These are phyloP conservation scores for Penicilliopsis zonata DNA, from an alignment of 495 filamentous ascomycete species.

Conservation along the genomic window DNA sequence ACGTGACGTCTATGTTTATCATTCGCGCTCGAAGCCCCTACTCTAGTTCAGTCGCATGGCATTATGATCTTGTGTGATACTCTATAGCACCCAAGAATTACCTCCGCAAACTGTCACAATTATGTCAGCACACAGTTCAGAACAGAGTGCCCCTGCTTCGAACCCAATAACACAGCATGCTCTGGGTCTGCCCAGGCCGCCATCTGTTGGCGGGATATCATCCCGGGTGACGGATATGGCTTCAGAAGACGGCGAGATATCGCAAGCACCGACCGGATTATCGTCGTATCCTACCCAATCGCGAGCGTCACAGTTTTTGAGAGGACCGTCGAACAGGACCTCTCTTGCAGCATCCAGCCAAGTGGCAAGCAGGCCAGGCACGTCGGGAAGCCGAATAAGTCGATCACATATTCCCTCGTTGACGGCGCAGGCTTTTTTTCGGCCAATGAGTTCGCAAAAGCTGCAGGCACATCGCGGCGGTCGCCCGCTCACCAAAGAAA, in stretches of 20 bases:
- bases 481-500: conserved; percentile 34
- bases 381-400: conserved; percentile 61
- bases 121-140: conserved; percentile 13
- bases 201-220: conserved; percentile 53
- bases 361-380: conserved; percentile 41
- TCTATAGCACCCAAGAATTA: neutral
- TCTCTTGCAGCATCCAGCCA: conserved; percentile 22
- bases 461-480: conserved; percentile 79
- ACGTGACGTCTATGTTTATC: too few species aligned
- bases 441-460: conserved; percentile 92
- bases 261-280: conserved; percentile 21
- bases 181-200: conserved; percentile 31
- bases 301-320: conserved; percentile 34
- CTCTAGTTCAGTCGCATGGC: conserved; percentile 1
- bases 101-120: conserved; percentile 10
- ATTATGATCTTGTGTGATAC: neutral
- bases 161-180: conserved; percentile 17
- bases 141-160: conserved; percentile 15
- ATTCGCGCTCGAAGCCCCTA: too few species aligned
- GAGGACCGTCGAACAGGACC: conserved; percentile 30
- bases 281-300: conserved; percentile 34
- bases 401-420: conserved; percentile 83
- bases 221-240: conserved; percentile 76
- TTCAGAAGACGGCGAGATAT: conserved; percentile 37
- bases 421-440: conserved; percentile 83